Evolutionary conservation across 1,284 basidiomycete species (phyloP), one percentile per base, ranked within the genome.

Genomic region (Puccinia triticina): DNA sequence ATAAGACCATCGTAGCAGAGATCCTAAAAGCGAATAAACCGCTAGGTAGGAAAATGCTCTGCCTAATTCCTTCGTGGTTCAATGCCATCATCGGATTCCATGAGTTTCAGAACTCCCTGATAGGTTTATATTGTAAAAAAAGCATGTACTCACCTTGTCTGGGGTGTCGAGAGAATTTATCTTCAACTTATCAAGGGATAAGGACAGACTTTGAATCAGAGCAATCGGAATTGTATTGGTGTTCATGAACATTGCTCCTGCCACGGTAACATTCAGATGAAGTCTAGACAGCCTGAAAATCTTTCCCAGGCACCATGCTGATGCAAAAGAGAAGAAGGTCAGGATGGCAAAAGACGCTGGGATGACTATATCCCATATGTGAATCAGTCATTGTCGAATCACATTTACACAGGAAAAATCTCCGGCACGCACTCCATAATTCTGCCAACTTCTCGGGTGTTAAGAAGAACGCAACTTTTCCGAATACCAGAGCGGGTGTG

Each of bases 391-490:
- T 48, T 23, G 43, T 23, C 64, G 0, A n/a, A 77, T 43, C 46
- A 66, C 4, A 73, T 55, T 53, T n/a, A 37, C 26, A 55, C 34
- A 18, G 26, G 5, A 21, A 50, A 8, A 46, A 18, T 7, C 18
- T 7, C 46, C 23, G 40, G 16, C 29, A 71, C 66, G 66, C 40
- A 79, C 87, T 86, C 83, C 85, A 85, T 43, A 88, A 85, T 78
- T 88, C 87, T 21, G 84, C 85, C 50, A 88, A 85, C 73, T 87
- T 87, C 29, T 85, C 85, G 0, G 88, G 88, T 14, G 87, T 87
- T 48, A 88, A 84, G 18, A 85, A 85, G 83, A 88, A 88, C 0
- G 88, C 88, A n/a, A 88, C 87, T 83, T 88, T 88, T 84, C 85
- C 86, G 84, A 88, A 88, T 23, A 88, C 85, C 61, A 88, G 84